A percentile compares a stretch with the other conserved stretches of the same genome.
Evolutionary conservation across 495 filamentous ascomycete genomes (phyloP).

Genomic region (Pseudomonodictys pantanalensis): DNA sequence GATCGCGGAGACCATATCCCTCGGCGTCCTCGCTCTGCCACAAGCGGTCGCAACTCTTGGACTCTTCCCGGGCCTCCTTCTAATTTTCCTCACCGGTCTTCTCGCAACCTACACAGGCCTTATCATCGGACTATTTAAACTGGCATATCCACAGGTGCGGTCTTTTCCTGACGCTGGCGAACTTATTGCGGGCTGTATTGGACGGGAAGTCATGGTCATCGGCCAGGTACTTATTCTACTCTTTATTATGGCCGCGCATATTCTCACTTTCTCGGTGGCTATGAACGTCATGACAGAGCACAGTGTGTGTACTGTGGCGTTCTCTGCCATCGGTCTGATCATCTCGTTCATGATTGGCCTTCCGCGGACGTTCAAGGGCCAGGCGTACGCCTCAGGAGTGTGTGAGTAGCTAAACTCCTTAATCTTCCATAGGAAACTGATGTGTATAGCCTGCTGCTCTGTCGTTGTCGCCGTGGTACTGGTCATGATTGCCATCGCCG

Average conservation of each 20-base stretch:
- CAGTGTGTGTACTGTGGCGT: conserved; percentile 65
- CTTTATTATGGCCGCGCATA: conserved; percentile 74
- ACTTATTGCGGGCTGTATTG: conserved; percentile 60
- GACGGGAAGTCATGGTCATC: conserved; percentile 62
- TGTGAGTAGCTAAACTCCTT: conserved; percentile 43
- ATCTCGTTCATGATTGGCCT: conserved; percentile 61
- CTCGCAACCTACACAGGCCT: conserved; percentile 74
- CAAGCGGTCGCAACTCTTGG: conserved; percentile 35
- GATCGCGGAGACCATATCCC: conserved; percentile 42
- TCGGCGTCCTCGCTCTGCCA: conserved; percentile 41
- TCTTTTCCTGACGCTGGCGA: conserved; percentile 71
- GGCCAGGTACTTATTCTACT: conserved; percentile 66
- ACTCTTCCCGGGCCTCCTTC: conserved; percentile 48
- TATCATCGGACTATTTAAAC: conserved; percentile 74
- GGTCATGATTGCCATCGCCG: conserved; percentile 56
- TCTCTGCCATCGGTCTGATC: conserved; percentile 60
- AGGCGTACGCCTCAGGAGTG: conserved; percentile 62
- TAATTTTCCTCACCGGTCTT: conserved; percentile 60
- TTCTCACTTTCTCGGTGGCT: conserved; percentile 70
- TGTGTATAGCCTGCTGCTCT: conserved; percentile 55
- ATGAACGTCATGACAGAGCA: conserved; percentile 64
- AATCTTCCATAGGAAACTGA: conserved; percentile 25
- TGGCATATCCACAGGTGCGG: conserved; percentile 65
- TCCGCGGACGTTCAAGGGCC: conserved; percentile 60
- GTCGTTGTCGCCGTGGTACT: conserved; percentile 64